Evolutionary conservation across 495 filamentous ascomycete species (phyloP).

Genomic region (Clavariopsis aquatica): DNA sequence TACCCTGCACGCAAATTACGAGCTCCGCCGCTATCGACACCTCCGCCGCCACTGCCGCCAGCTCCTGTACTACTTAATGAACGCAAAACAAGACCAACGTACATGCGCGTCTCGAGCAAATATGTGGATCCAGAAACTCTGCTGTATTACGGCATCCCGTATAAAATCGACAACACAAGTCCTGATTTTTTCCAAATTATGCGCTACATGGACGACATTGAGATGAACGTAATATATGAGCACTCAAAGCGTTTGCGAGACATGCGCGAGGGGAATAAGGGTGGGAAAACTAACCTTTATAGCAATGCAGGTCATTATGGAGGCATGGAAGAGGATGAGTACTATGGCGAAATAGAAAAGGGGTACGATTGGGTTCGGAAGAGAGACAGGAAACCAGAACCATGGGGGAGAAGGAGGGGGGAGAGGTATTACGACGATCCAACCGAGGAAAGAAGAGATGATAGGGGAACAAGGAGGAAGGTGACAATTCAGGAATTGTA

Average conservation of each 20-base stretch:
- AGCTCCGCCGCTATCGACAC: neutral
- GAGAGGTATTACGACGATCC: no score
- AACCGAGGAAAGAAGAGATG: no score
- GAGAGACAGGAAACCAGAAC: no score
- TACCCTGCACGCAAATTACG: neutral
- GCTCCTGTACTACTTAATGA: neutral
- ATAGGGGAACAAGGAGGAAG: no score
- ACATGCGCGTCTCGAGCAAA: neutral
- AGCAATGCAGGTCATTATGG: neutral
- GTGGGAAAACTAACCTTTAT: neutral
- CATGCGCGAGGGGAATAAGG: neutral
- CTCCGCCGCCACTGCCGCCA: neutral
- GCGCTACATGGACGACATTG: neutral
- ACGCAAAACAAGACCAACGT: neutral
- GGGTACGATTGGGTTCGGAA: constrained; percentile 18
- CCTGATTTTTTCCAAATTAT: constrained; percentile 19
- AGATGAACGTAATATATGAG: constrained; percentile 19
- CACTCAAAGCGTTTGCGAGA: constrained; percentile 21
- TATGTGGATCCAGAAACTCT: constrained; percentile 16
- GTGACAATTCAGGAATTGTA: no score
- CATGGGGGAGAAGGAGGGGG: no score
- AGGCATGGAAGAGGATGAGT: neutral
- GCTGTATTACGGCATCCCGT: constrained; percentile 18
- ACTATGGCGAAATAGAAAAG: neutral
- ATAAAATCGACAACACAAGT: constrained; percentile 26